Evolutionary conservation across 352 stramenopile genomes (phyloP).

Genomic region (Phytophthora ohioensis): DNA sequence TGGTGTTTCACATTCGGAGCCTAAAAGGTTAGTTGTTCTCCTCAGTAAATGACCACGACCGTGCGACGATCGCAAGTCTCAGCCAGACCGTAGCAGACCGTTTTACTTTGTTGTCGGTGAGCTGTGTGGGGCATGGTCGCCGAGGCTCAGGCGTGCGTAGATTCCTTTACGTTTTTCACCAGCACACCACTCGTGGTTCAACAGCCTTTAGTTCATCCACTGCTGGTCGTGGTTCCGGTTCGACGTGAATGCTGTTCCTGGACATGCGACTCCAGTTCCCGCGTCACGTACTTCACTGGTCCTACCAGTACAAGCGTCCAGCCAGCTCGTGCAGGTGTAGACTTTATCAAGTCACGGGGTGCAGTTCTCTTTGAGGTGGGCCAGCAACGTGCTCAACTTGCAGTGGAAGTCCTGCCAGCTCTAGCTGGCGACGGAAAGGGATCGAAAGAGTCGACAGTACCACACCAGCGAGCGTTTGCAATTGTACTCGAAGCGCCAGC

Average conservation of each 20-base stretch:
- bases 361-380: slow-evolving; percentile 33
- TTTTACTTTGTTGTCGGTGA: background rate
- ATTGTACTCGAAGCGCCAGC: slow-evolving; percentile 22
- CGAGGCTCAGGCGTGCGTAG: slow-evolving; percentile 18
- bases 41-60: slow-evolving; percentile 9
- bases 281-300: slow-evolving; percentile 29
- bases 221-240: slow-evolving; percentile 38
- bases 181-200: slow-evolving; percentile 32
- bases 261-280: slow-evolving; percentile 16
- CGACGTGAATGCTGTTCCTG: slow-evolving; percentile 31
- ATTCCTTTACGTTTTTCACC: slow-evolving; percentile 32
- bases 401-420: slow-evolving; percentile 40
- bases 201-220: slow-evolving; percentile 11
- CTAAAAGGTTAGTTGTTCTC: background rate
- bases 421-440: background rate
- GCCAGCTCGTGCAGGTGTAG: slow-evolving; percentile 24
- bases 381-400: slow-evolving; percentile 32
- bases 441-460: background rate
- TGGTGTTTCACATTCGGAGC: too few species aligned
- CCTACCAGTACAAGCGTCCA: slow-evolving; percentile 4
- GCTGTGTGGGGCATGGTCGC: slow-evolving; percentile 13
- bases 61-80: background rate
- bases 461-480: slow-evolving; percentile 25
- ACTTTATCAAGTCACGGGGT: slow-evolving; percentile 38
- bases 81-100: too few species aligned